Evolutionary conservation across 164 flowering plant genomes (phyloP), one percentile per base, ranked within the genome.

Genomic region (Brasenia schreberi): DNA sequence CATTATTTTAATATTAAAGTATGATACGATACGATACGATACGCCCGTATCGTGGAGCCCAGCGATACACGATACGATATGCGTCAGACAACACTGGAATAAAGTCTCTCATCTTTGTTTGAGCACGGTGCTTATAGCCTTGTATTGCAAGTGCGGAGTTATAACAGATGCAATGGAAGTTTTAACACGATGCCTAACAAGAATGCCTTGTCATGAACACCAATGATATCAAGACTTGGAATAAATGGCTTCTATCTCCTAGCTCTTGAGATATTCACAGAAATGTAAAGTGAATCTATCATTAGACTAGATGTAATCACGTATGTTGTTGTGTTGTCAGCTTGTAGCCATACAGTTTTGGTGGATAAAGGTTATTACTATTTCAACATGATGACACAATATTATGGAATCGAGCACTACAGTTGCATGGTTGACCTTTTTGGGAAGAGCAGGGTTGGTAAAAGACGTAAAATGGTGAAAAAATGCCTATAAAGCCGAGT

Each of bases 281-380:
- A 70, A 59, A 70, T 70, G 68, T 64, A 44, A 60, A 44, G 49
- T 43, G 59, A 65, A n/a, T 63, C 67, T 16, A 49, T 69, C 42
- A 6, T 61, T 18, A 61, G 65, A 61, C 72, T 64, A 5, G 72
- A 70, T 70, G 60, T 19, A 18, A 60, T 70, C 72, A 70, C 72
- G 12, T 70, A 65, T 44, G 39, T 70, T 59, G 68, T 59, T 19
- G 68, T 65, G 5, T 44, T 70, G 60, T 53, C 64, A 43, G 72
- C 72, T 65, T 70, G 68, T 43, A 65, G 64, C 59, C 72, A 70
- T 60, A 65, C 68, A 12, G 68, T 68, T 43, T 70, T 70, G 61
- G 68, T 70, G 14, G 49, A 65, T 19, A 43, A 70, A 49, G 68
- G 72, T 43, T 67, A 63, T 42, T 39, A 61, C 33, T 70, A 65